Evolutionary conservation across 2,329 filamentous ascomycete species (phyloP), one percentile per base, ranked within the genome.

Genomic region (Penicillium glabrum): DNA sequence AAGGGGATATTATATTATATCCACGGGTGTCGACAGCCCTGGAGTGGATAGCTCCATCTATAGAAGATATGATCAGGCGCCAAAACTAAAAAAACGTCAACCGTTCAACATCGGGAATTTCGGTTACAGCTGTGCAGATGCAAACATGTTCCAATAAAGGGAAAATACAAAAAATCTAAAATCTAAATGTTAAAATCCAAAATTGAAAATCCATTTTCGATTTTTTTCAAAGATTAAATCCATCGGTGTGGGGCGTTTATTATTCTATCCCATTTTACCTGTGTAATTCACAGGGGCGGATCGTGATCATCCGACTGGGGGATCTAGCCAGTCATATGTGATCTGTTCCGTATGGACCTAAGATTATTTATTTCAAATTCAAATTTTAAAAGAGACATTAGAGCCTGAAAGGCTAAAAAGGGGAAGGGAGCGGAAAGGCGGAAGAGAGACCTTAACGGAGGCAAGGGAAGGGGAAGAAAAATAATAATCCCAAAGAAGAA

Each of bases 71-170:
- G 69, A 71, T 69, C 70, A 69, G 68, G 69, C 68, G 61, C 63
- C 63, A 63, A 41, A 41, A 41, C 39, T 41, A 23, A 41, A 41
- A 41, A 63, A 68, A 68, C 62, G 63, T 71, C 63, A 69, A 72
- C 63, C 62, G 67, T 69, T 67, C 64, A 67, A 56, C 59, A 55
- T 46, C 60, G 44, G 48, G 59, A 63, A 68, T 71, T 71, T 68
- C 62, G 68, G 68, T 71, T 67, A 69, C 70, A 71, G 68, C 69
- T 72, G 70, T 70, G 67, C 68, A 69, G 66, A 69, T 61, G 68
- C 69, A 72, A 72, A 71, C 69, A 72, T 55, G 54, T 63, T 61
- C 51, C 61, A 66, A 66, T 67, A 69, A 63, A 66, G 61, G 62
- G 54, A 60, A 56, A 60, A 39, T 13, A 53, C 46, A 45, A 45